These are phyloP conservation scores for Choricystis sp. DNA, from an alignment of 139 green algal genomes.

Conservation along the genomic window DNA sequence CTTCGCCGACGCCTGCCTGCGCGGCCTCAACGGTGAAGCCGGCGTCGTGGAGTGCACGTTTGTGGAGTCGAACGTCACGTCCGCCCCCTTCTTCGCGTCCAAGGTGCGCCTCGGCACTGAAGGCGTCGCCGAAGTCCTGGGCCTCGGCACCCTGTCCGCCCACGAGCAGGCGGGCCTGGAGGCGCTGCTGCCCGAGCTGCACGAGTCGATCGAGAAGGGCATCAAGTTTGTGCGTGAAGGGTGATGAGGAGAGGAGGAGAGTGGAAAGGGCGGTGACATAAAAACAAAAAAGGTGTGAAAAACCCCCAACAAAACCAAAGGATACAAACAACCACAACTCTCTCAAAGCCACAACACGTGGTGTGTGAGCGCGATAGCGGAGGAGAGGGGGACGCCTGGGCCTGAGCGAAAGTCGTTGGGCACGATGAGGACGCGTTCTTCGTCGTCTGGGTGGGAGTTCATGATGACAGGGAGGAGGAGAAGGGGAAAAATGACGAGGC, in stretches of 20 bases:
- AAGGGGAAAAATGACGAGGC: background rate
- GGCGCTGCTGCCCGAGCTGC: conserved; percentile 62
- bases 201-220: conserved; percentile 74
- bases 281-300: too few relatives aligned
- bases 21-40: conserved; percentile 73
- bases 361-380: too few relatives aligned
- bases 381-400: too few relatives aligned
- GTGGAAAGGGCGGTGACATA: too few relatives aligned
- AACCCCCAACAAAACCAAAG: too few relatives aligned
- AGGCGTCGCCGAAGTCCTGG: conserved; percentile 54
- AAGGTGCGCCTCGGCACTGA: conserved; percentile 74
- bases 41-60: conserved; percentile 66
- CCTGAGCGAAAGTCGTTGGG: too few relatives aligned
- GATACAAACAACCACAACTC: too few relatives aligned
- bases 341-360: too few relatives aligned
- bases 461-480: too few relatives aligned
- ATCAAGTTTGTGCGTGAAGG: conserved; percentile 50
- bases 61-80: conserved; percentile 67
- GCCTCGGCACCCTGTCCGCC: conserved; percentile 57
- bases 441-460: too few relatives aligned
- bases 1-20: conserved; percentile 83
- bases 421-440: too few relatives aligned
- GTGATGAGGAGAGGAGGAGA: too few relatives aligned
- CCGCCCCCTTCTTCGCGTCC: conserved; percentile 81
- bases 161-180: conserved; percentile 79